Evolutionary conservation across 1,139 yeast species (phyloP).

Genomic region (Yamadazyma sp.): DNA sequence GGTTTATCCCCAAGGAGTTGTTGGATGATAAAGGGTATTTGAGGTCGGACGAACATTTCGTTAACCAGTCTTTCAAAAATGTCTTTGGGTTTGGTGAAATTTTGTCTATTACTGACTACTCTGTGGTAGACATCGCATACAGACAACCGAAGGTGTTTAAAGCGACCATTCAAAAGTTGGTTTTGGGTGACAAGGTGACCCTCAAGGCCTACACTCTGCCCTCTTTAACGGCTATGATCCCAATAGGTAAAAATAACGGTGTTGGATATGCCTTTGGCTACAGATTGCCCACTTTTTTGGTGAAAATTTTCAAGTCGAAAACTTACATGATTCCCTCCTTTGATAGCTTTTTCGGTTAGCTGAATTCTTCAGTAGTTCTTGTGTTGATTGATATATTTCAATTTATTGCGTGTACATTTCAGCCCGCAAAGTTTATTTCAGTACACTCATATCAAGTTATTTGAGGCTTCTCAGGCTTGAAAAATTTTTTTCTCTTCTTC

Average conservation of each 20-base stretch:
- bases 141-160: conserved; percentile 17
- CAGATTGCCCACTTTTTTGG: conserved; percentile 26
- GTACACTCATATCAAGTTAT: background rate
- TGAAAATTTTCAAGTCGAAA: conserved; percentile 24
- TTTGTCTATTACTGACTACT: conserved; percentile 16
- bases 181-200: conserved; percentile 11
- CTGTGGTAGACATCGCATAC: conserved; percentile 20
- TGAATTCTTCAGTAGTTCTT: background rate
- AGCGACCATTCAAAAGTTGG: conserved; percentile 9
- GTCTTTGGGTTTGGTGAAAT: conserved; percentile 28
- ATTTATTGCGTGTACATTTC: background rate
- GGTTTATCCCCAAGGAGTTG: conserved; percentile 14
- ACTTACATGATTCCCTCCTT: conserved; percentile 16
- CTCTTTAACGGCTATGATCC: conserved; percentile 18
- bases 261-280: conserved; percentile 25
- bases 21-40: conserved; percentile 19
- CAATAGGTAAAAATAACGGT: conserved; percentile 29
- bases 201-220: conserved; percentile 15
- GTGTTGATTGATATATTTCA: background rate
- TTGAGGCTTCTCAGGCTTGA: conserved; percentile 1
- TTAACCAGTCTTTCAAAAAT: conserved; percentile 20
- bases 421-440: background rate
- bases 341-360: too few relatives aligned
- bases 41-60: conserved; percentile 19
- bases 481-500: conserved; percentile 2